Percentiles rank a stretch among this genome's conserved stretches.
phyloP scores from a whole-genome alignment of 352 stramenopile genomes.

The Globisporangium polare region DNA sequence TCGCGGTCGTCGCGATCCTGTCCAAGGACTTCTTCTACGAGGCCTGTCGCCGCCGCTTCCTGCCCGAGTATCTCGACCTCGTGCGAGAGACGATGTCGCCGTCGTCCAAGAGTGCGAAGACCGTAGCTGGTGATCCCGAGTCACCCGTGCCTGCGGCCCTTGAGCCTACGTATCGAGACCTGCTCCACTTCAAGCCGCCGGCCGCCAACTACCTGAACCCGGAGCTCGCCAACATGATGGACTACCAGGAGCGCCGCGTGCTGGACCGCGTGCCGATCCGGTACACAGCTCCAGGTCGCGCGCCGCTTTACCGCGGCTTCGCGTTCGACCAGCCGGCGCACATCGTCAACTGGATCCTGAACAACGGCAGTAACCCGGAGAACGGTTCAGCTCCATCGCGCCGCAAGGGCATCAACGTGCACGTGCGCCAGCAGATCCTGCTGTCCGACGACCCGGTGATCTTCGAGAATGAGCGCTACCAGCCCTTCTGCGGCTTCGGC shows the following conservation, averaged over 20 bases:
- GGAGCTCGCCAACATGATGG: slow-evolving; percentile 68
- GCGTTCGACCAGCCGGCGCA: slow-evolving; percentile 78
- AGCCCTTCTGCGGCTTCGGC: slow-evolving; percentile 80
- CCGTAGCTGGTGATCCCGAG: background rate
- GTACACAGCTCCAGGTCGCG: slow-evolving; percentile 34
- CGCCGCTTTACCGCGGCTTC: slow-evolving; percentile 74
- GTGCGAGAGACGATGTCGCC: slow-evolving; percentile 48
- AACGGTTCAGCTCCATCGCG: slow-evolving; percentile 21
- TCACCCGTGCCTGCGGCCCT: slow-evolving; percentile 4
- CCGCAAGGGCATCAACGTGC: slow-evolving; percentile 56
- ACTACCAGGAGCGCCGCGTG: slow-evolving; percentile 70
- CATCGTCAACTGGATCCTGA: slow-evolving; percentile 76
- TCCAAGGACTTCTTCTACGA: slow-evolving; percentile 74
- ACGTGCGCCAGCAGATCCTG: slow-evolving; percentile 66
- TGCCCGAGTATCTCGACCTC: slow-evolving; percentile 66
- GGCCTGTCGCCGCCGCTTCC: slow-evolving; percentile 56
- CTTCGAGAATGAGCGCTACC: slow-evolving; percentile 86
- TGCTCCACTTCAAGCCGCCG: slow-evolving; percentile 45
- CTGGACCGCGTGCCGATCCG: slow-evolving; percentile 49
- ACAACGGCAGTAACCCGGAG: slow-evolving; percentile 23
- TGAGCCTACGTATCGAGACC: slow-evolving; percentile 19
- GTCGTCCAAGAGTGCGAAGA: background rate
- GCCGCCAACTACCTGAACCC: slow-evolving; percentile 56
- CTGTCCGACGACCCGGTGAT: slow-evolving; percentile 71
- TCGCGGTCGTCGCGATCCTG: slow-evolving; percentile 62